Base-by-base conservation (phyloP, 768 basidiomycete species). In the Mycena albidolilacea region DNA sequence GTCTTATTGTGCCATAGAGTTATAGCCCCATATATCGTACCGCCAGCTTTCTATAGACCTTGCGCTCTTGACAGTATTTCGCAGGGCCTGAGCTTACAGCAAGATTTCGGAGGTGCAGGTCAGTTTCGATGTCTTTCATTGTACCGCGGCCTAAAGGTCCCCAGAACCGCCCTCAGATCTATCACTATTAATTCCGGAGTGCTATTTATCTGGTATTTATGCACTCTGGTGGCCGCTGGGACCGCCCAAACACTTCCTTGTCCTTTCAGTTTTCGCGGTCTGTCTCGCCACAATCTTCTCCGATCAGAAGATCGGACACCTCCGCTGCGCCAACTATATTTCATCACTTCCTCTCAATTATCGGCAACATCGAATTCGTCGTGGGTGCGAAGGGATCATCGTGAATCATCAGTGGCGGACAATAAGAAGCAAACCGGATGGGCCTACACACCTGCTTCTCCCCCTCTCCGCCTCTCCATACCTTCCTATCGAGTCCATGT, bases 1-100 rank as follows among this genome's bases (percentile, higher is more conserved):
- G 52, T 37, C 17, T 55, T 50, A n/a, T 58, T 19, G 46, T 21
- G 2, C 30, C 30, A 30, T 70, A 70, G 54, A 50, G 44, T 46
- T 55, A 41, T 70, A 46, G 15, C 23, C 67, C 9, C 30, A 30
- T 30, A 50, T 54, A 54, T 54, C 35, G 37, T 68, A 35, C 35
- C 19, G 59, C 35, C 67, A 21, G 30, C 44, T 43, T 48, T 52
- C 43, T 69, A 62, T 60, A 69, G 41, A 61, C 59, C 37, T 61
- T 43, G 10, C 41, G 21, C 59, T 23, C 30, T 44, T 43, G 59
- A 41, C 59, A 41, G 19, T 17, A 17, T 17, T 19, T 59, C 39
- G 17, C 11, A 38, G 30, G 55, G 0, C 35, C n/a, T 43, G 41
- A 43, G 41, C 41, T 43, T 43, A 43, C 14, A 43, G 41, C 41